These are phyloP conservation scores for Fagopyrum tataricum DNA, from an alignment of 148 eudicot genomes.

Conservation along the genomic window DNA sequence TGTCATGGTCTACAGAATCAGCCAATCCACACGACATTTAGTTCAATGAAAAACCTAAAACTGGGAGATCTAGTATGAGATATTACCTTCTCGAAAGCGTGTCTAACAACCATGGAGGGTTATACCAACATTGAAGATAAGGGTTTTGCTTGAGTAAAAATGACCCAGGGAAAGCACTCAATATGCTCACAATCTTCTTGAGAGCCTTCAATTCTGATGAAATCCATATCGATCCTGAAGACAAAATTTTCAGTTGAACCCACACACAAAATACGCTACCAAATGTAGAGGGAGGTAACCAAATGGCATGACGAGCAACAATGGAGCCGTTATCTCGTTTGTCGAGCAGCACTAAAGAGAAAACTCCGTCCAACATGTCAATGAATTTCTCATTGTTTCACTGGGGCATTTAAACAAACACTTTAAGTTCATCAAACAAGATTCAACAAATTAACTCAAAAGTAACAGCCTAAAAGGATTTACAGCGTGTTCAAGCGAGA, in stretches of 20 bases:
- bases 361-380: constrained; percentile 90
- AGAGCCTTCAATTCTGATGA: constrained; percentile 85
- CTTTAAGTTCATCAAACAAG: neutral
- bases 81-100: constrained; percentile 69
- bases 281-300: constrained; percentile 85
- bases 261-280: constrained; percentile 45
- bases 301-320: constrained; percentile 89
- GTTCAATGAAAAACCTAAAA: neutral
- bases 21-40: neutral
- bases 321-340: constrained; percentile 76
- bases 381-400: constrained; percentile 69
- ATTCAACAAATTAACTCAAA: neutral
- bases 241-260: too few species aligned
- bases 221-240: constrained; percentile 79
- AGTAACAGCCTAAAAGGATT: neutral
- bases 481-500: neutral
- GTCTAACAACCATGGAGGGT: constrained; percentile 81
- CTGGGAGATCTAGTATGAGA: neutral
- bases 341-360: constrained; percentile 78
- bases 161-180: constrained; percentile 88
- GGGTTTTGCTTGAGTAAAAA: constrained; percentile 67
- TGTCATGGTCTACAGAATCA: constrained; percentile 46
- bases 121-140: constrained; percentile 70
- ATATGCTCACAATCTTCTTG: constrained; percentile 88
- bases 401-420: constrained; percentile 1